Percentiles rank a stretch among this genome's conserved stretches.
These are phyloP conservation scores for Leptodontidium sp. DNA, from an alignment of 2,329 filamentous ascomycete species.

Conservation along the genomic window DNA sequence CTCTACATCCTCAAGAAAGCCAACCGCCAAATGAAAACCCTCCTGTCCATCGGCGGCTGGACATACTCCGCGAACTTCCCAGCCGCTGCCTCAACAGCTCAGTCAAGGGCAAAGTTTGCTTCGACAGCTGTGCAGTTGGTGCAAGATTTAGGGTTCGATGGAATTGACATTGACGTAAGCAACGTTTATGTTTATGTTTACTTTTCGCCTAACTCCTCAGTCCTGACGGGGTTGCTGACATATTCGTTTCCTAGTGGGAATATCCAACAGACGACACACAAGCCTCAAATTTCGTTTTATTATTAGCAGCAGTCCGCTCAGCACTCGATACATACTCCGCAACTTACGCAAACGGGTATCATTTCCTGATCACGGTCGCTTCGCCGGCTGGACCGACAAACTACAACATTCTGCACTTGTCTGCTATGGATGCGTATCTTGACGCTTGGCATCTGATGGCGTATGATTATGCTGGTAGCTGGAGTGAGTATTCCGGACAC, in stretches of 20 bases:
- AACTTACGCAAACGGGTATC: constrained; percentile 54
- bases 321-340: constrained; percentile 60
- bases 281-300: constrained; percentile 39
- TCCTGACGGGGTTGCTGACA: neutral
- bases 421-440: constrained; percentile 55
- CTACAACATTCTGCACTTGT: constrained; percentile 56
- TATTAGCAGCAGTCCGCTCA: constrained; percentile 40
- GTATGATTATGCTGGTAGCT: constrained; percentile 73
- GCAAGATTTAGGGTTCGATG: constrained; percentile 37
- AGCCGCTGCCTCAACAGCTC: constrained; percentile 66
- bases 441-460: constrained; percentile 70
- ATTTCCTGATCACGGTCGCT: constrained; percentile 63
- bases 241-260: constrained; percentile 29
- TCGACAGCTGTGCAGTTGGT: constrained; percentile 32
- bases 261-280: constrained; percentile 30
- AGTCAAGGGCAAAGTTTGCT: constrained; percentile 46
- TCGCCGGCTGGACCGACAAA: constrained; percentile 57
- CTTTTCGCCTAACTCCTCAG: neutral
- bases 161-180: constrained; percentile 36
- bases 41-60: constrained; percentile 87
- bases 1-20: constrained; percentile 79
- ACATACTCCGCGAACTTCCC: constrained; percentile 83
- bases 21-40: constrained; percentile 78
- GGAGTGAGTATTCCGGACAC: neutral
- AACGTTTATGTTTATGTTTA: neutral